phyloP scores from a whole-genome alignment of 768 basidiomycete species.

The Amanita subjunquillea region DNA sequence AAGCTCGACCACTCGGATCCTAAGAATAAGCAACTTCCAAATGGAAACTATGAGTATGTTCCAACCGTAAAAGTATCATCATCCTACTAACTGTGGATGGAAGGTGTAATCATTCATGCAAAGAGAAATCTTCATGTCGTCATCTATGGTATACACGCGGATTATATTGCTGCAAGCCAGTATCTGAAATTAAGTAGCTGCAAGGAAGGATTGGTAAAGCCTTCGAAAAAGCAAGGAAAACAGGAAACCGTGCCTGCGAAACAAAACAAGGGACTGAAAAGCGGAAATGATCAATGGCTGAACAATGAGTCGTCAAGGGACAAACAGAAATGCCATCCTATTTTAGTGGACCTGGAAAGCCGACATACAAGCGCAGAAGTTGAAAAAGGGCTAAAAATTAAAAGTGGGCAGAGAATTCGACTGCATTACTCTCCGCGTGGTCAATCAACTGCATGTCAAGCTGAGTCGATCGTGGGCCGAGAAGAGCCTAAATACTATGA shows the following conservation, averaged over 20 bases:
- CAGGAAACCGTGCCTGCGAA: background rate
- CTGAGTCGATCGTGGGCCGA: background rate
- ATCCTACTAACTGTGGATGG: constrained; percentile 2
- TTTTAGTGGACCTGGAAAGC: constrained; percentile 29
- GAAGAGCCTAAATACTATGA: background rate
- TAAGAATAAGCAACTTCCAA: constrained; percentile 28
- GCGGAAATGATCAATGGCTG: background rate
- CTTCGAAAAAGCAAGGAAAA: constrained; percentile 7
- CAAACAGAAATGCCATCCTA: constrained; percentile 12
- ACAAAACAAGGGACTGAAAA: background rate
- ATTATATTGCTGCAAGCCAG: background rate
- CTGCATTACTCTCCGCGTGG: constrained; percentile 9
- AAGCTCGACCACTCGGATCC: constrained; percentile 1
- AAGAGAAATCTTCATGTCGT: constrained; percentile 63
- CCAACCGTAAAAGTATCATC: background rate
- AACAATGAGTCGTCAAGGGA: background rate
- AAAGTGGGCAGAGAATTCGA: constrained; percentile 24
- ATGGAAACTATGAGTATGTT: constrained; percentile 58
- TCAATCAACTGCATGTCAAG: constrained; percentile 11
- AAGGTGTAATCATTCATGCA: constrained; percentile 77
- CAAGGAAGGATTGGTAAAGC: constrained; percentile 44
- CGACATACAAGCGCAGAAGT: constrained; percentile 34
- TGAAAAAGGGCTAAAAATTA: constrained; percentile 24
- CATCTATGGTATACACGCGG: constrained; percentile 54
- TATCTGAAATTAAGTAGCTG: constrained; percentile 38